These are phyloP conservation scores for Cutaneotrichosporon cutaneum DNA, from an alignment of 1,284 basidiomycete species.

Conservation along the genomic window DNA sequence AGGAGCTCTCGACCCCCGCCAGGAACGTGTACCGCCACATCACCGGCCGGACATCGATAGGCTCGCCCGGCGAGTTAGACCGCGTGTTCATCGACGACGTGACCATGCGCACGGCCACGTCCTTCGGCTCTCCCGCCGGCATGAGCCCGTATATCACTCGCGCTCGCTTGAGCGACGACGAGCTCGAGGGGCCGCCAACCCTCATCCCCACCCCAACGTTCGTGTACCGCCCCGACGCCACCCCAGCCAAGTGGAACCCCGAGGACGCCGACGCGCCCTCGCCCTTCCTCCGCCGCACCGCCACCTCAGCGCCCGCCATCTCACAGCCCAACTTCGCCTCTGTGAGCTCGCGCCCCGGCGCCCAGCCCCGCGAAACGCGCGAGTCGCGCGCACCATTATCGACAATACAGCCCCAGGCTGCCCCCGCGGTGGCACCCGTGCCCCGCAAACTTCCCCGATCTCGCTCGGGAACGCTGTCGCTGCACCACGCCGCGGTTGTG, in stretches of 20 bases:
- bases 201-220: slow-evolving; percentile 41
- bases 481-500: slow-evolving; percentile 7
- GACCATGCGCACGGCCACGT: slow-evolving; percentile 41
- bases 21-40: slow-evolving; percentile 16
- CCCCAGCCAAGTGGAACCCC: slow-evolving; percentile 46
- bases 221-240: slow-evolving; percentile 42
- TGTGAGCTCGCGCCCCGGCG: background rate
- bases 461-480: background rate
- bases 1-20: slow-evolving; percentile 7
- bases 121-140: slow-evolving; percentile 31
- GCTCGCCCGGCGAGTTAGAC: slow-evolving; percentile 42
- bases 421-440: background rate
- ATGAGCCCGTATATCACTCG: slow-evolving; percentile 18
- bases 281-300: slow-evolving; percentile 38
- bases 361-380: background rate
- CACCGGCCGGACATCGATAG: slow-evolving; percentile 37
- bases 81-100: slow-evolving; percentile 37
- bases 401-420: slow-evolving; percentile 18
- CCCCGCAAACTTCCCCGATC: slow-evolving; percentile 10
- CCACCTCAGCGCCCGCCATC: background rate
- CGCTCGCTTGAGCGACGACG: slow-evolving; percentile 7
- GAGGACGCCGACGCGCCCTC: slow-evolving; percentile 47
- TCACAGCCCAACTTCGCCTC: background rate
- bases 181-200: slow-evolving; percentile 26
- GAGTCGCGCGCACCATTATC: slow-evolving; percentile 22